Evolutionary conservation across 768 basidiomycete genomes (phyloP).

Genomic region (Lentinula edodes): DNA sequence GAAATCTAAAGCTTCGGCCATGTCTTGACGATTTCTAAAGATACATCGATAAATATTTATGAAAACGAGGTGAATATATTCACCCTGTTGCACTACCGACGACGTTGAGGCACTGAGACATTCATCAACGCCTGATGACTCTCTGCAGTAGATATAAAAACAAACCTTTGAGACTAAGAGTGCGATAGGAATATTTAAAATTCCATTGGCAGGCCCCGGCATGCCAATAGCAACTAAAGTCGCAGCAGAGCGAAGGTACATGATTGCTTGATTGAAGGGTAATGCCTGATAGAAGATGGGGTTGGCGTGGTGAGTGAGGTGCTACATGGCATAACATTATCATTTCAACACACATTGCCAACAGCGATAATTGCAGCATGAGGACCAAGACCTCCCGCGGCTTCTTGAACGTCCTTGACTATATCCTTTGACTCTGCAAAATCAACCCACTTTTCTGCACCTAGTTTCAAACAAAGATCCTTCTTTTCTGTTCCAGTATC

Average conservation of each 20-base stretch:
- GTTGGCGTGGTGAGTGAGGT: not conserved
- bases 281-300: not conserved
- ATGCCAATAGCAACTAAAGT: slow-evolving; percentile 73
- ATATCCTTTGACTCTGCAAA: slow-evolving; percentile 49
- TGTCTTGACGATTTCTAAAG: slow-evolving; percentile 68
- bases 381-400: slow-evolving; percentile 54
- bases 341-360: slow-evolving; percentile 31
- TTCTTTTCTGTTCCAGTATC: slow-evolving; percentile 73
- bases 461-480: slow-evolving; percentile 43
- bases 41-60: not conserved
- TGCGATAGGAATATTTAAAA: slow-evolving; percentile 47
- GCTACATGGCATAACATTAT: not conserved
- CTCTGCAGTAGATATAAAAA: not conserved
- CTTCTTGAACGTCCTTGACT: slow-evolving; percentile 41
- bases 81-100: slow-evolving; percentile 36
- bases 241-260: slow-evolving; percentile 66
- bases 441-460: slow-evolving; percentile 60
- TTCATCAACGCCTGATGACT: not conserved
- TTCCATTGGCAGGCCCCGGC: slow-evolving; percentile 34
- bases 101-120: slow-evolving; percentile 35
- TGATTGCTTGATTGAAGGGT: slow-evolving; percentile 45
- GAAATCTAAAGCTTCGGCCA: slow-evolving; percentile 51
- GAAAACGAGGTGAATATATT: not conserved
- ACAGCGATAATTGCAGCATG: slow-evolving; percentile 62
- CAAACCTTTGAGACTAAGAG: slow-evolving; percentile 29